Conservation (phyloP, 768 basidiomycete species). For the Lactarius vividus region DNA sequence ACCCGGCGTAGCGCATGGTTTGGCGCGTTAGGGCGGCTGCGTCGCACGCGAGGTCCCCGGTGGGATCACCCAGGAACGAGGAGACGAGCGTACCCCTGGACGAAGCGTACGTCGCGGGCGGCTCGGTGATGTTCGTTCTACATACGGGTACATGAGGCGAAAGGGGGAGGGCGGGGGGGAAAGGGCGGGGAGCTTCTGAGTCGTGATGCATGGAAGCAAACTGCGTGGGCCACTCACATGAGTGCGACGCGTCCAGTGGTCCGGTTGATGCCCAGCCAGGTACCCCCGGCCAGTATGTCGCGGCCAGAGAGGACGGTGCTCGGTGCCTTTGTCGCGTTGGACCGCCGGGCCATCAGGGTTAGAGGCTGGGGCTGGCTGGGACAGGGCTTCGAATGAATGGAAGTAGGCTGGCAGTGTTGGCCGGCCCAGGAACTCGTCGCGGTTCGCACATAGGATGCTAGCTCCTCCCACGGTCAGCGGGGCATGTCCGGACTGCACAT, state of each 20-base stretch:
- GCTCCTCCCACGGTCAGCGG: conserved; percentile 14
- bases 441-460: conserved; percentile 73
- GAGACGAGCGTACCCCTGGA: conserved; percentile 71
- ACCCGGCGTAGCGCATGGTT: conserved; percentile 66
- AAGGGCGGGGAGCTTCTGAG: not conserved
- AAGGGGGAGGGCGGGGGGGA: not conserved
- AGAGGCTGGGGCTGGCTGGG: not conserved
- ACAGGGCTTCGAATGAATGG: conserved; percentile 52
- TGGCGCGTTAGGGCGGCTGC: conserved; percentile 45
- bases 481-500: not conserved
- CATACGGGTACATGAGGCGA: conserved; percentile 27
- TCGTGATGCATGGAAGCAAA: conserved; percentile 13
- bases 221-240: conserved; percentile 48
- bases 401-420: conserved; percentile 65
- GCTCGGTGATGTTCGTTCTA: conserved; percentile 86
- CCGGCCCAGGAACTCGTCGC: conserved; percentile 69
- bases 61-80: conserved; percentile 57
- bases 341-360: conserved; percentile 17
- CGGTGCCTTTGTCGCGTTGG: conserved; percentile 29
- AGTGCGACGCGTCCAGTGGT: conserved; percentile 65
- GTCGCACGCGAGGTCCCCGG: conserved; percentile 46
- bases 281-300: conserved; percentile 71
- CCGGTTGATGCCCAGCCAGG: conserved; percentile 71
- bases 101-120: conserved; percentile 43
- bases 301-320: conserved; percentile 67